Percentiles rank a stretch among this genome's conserved stretches.
Conservation (phyloP, 768 basidiomycete species). For the Mycena vulgaris region DNA sequence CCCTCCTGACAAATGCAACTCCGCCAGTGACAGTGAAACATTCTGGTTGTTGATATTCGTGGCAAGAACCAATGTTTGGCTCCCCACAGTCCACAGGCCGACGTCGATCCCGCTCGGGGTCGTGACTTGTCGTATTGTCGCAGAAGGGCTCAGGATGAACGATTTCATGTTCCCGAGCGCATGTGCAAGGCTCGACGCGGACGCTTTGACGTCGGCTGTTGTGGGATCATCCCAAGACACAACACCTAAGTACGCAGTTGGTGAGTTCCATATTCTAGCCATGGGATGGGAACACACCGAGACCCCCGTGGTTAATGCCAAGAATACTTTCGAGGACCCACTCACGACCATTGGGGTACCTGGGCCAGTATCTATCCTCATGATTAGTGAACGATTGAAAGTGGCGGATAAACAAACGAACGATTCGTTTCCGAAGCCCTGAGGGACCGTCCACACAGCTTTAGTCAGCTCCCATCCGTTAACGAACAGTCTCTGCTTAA, state of each 20-base stretch:
- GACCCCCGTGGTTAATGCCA: constrained; percentile 79
- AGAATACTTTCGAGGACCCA: constrained; percentile 77
- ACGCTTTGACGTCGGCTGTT: constrained; percentile 64
- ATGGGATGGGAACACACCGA: constrained; percentile 56
- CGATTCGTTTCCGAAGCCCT: constrained; percentile 78
- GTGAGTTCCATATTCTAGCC: not conserved
- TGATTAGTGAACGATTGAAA: not conserved
- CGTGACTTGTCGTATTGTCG: constrained; percentile 58
- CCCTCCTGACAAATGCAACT: constrained; percentile 35
- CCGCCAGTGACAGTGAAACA: constrained; percentile 48
- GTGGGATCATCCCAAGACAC: constrained; percentile 72
- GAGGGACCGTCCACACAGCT: constrained; percentile 86
- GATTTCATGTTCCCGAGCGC: constrained; percentile 61
- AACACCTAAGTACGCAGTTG: constrained; percentile 50
- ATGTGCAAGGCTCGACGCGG: constrained; percentile 64
- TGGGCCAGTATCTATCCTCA: constrained; percentile 65
- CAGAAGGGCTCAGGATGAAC: constrained; percentile 61
- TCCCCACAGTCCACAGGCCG: constrained; percentile 64
- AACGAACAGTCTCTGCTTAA: constrained; percentile 68
- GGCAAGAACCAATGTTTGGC: constrained; percentile 63
- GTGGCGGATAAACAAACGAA: constrained; percentile 45
- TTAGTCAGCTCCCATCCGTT: constrained; percentile 80
- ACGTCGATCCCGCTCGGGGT: constrained; percentile 59
- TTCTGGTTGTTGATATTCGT: constrained; percentile 65
- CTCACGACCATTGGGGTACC: constrained; percentile 78